Conservation (phyloP, 257 asterid genomes). For the Eustoma russellianum region DNA sequence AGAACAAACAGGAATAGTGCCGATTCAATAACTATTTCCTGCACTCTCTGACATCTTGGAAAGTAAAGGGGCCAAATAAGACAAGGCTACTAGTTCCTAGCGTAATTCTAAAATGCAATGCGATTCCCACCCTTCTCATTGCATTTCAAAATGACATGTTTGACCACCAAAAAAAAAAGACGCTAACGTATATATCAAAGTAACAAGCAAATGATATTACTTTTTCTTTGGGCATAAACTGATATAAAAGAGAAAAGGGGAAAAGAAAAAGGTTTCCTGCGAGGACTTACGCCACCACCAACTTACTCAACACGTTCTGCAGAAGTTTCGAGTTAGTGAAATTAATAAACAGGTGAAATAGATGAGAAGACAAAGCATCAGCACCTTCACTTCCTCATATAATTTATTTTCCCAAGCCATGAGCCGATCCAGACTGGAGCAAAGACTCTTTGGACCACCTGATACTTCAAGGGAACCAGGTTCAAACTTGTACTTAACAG, state of each 20-base stretch:
- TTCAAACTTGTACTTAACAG: conserved; percentile 72
- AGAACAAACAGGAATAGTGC: conserved; percentile 7
- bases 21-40: background rate
- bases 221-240: too few species aligned
- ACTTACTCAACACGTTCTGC: conserved; percentile 2
- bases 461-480: conserved; percentile 57
- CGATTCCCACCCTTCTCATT: background rate
- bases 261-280: too few species aligned
- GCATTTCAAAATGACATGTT: too few species aligned
- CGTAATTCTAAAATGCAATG: background rate
- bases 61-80: background rate
- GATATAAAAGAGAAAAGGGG: too few species aligned
- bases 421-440: conserved; percentile 85
- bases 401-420: conserved; percentile 98
- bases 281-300: conserved; percentile 8
- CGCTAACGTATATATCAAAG: too few species aligned
- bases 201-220: too few species aligned
- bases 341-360: background rate
- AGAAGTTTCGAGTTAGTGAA: background rate
- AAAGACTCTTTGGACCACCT: conserved; percentile 62
- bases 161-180: too few species aligned
- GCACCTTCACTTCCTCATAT: conserved; percentile 93
- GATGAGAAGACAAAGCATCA: conserved; percentile 9
- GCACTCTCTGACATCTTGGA: too few species aligned
- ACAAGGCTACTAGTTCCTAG: background rate